A percentile compares a stretch with the other conserved stretches of the same genome.
phyloP scores from a whole-genome alignment of 2,329 filamentous ascomycete genomes.

The Aspergillus caelatus region DNA sequence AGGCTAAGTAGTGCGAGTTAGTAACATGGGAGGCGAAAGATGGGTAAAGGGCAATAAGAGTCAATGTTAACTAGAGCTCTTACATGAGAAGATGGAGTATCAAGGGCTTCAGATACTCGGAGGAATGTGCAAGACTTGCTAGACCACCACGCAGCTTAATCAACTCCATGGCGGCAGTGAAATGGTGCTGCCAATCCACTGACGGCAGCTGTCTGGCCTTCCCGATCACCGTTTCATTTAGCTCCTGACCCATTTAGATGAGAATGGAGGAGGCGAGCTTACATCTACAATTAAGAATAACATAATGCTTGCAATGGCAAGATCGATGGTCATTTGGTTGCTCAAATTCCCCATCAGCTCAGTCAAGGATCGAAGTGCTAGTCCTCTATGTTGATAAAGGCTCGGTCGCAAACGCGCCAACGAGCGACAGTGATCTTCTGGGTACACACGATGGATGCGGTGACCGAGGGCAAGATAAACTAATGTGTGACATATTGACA shows the following conservation, averaged over 20 bases:
- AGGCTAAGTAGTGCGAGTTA: background rate
- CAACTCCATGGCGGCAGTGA: constrained; percentile 8
- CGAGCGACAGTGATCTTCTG: background rate
- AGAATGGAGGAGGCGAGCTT: background rate
- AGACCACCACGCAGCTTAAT: constrained; percentile 10
- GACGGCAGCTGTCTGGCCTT: constrained; percentile 10
- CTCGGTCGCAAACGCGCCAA: background rate
- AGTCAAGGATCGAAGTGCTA: constrained; percentile 4
- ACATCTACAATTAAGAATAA: constrained; percentile 14
- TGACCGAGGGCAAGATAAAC: constrained; percentile 9
- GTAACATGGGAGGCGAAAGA: too few species aligned
- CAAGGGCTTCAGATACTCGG: background rate
- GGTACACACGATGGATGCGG: background rate
- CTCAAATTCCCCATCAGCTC: background rate
- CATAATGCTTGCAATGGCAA: constrained; percentile 10
- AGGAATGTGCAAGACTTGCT: background rate
- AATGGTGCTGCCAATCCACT: constrained; percentile 11
- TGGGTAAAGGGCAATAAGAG: too few species aligned
- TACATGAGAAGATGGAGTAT: constrained; percentile 14
- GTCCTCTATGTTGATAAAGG: constrained; percentile 11
- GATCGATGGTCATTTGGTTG: background rate
- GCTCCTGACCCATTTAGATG: background rate
- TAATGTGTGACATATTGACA: constrained; percentile 8
- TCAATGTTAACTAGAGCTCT: background rate
- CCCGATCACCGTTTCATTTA: too few species aligned